These are phyloP conservation scores for Pezicula neosporulosa DNA, from an alignment of 2,329 filamentous ascomycete genomes.

Conservation along the genomic window DNA sequence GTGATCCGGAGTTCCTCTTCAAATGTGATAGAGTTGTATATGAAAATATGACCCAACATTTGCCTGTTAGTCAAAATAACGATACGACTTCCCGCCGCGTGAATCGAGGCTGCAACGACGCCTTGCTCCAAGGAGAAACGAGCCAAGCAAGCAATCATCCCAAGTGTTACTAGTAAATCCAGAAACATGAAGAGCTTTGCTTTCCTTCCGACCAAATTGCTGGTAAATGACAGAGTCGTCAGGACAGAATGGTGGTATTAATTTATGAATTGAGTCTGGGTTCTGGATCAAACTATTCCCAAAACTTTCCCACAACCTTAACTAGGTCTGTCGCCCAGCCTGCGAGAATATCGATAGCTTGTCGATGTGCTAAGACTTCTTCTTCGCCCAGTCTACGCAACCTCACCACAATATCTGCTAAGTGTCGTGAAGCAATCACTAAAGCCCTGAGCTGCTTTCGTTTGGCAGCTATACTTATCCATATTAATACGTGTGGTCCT, in stretches of 20 bases:
- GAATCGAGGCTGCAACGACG: neutral
- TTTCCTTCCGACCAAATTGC: neutral
- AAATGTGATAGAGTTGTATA: too few relatives aligned
- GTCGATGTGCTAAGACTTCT: neutral
- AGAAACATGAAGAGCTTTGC: neutral
- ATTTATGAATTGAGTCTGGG: conserved; percentile 6
- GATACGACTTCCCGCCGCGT: neutral
- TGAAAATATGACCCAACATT: too few relatives aligned
- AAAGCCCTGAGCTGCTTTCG: neutral
- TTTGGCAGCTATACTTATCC: conserved; percentile 29
- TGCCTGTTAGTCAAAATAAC: neutral
- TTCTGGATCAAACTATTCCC: neutral
- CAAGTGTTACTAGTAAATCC: neutral
- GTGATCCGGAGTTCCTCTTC: too few relatives aligned
- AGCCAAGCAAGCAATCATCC: neutral
- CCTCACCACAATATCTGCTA: neutral
- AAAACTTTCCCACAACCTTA: conserved; percentile 8
- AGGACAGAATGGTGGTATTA: conserved; percentile 11
- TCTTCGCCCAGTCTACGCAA: neutral
- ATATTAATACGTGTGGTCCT: conserved; percentile 22
- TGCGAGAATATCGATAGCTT: neutral
- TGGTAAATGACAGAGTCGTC: conserved; percentile 1
- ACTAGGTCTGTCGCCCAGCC: conserved; percentile 7
- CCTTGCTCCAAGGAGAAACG: neutral
- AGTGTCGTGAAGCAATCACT: neutral